phyloP scores from a whole-genome alignment of 495 filamentous ascomycete genomes.

The Talaromyces wortmannii region DNA sequence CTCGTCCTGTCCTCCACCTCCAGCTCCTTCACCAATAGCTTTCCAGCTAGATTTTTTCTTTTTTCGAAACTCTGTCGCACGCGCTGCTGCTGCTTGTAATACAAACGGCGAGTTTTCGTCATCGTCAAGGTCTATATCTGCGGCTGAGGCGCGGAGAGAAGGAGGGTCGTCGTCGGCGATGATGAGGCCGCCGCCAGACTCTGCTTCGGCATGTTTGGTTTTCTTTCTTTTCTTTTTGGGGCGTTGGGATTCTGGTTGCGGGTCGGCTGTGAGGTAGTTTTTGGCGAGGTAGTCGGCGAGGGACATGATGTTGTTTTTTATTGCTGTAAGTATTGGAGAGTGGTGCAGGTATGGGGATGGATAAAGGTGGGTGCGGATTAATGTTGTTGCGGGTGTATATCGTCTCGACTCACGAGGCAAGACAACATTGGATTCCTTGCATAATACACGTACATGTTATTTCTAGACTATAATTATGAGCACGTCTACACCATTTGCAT shows the following conservation, averaged over 20 bases:
- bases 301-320: conserved; percentile 20
- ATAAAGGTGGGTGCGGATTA: neutral
- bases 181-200: conserved; percentile 52
- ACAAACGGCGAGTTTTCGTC: conserved; percentile 33
- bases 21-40: conserved; percentile 48
- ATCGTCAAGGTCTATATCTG: conserved; percentile 34
- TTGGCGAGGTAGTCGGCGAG: conserved; percentile 88
- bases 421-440: too few species aligned
- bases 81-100: conserved; percentile 34
- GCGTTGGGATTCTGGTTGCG: conserved; percentile 48
- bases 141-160: conserved; percentile 50
- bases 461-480: too few species aligned
- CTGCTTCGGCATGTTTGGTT: conserved; percentile 55
- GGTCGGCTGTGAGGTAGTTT: conserved; percentile 84
- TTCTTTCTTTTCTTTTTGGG: conserved; percentile 78
- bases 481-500: too few species aligned
- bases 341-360: neutral
- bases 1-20: conserved; percentile 35
- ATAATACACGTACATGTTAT: too few species aligned
- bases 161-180: conserved; percentile 88
- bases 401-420: too few species aligned
- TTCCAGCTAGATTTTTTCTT: conserved; percentile 77
- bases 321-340: neutral
- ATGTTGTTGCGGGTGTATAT: conserved; percentile 3
- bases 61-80: conserved; percentile 65